Conservation (phyloP, 441 rosid genomes). For the Syzygium malaccense region DNA sequence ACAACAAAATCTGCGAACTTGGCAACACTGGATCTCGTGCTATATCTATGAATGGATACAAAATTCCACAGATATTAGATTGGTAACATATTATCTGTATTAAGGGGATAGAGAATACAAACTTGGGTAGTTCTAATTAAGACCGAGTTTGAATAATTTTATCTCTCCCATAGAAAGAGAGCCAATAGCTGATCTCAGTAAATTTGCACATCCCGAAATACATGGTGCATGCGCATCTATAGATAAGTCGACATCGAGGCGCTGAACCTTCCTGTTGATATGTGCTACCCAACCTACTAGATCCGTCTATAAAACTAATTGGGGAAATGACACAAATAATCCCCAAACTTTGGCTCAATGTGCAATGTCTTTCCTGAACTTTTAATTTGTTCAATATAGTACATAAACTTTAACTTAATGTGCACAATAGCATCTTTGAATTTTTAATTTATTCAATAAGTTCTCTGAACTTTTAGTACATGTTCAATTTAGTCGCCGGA, state of each 20-base stretch:
- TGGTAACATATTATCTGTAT: not conserved
- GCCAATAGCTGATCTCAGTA: not conserved
- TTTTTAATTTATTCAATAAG: too few relatives aligned
- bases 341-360: too few relatives aligned
- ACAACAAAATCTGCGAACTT: not conserved
- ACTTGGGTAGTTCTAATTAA: not conserved
- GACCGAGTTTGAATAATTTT: not conserved
- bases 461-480: too few relatives aligned
- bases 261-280: rapidly evolving
- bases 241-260: not conserved
- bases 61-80: not conserved
- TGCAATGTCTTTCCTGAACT: too few relatives aligned
- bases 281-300: not conserved
- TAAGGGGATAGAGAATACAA: not conserved
- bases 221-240: not conserved
- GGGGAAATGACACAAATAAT: too few relatives aligned
- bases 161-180: not conserved
- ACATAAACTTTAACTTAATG: too few relatives aligned
- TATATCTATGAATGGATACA: not conserved
- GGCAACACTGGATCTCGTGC: not conserved
- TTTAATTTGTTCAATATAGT: too few relatives aligned
- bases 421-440: too few relatives aligned
- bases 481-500: too few relatives aligned
- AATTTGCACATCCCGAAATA: not conserved
- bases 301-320: not conserved